Evolutionary conservation across 108 stramenopile species (phyloP), one percentile per base, ranked within the genome.

Genomic region (Nannochloropsis oceanica): DNA sequence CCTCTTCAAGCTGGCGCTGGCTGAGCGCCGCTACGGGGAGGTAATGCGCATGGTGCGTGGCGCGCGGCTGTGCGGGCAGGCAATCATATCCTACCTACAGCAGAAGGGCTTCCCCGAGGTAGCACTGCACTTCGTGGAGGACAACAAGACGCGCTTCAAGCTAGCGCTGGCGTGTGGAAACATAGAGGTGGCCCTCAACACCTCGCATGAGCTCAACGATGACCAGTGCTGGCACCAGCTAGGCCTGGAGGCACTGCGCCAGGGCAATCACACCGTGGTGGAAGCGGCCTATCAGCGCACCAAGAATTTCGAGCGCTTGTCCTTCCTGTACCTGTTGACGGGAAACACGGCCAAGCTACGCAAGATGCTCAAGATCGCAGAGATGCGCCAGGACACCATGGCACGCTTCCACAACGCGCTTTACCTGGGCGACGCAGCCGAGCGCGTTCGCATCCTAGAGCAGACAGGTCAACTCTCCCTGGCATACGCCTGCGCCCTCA

Each of bases 231-330:
- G 98, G 98, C 94, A 93, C 42, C 92, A 95, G 79, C 93, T 99
- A 22, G 98, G 96, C 34, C 92, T 90, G 50, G 98, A 97, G 91
- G 97, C 97, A 12, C 91, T 98, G 46, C 93, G 96, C 13, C 98
- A 97, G 89, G 98, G 98, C 80, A 97, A 98, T 84, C 94, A 96
- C 85, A 94, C 96, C 92, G 94, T 98, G 86, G 98, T 97, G 46
- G 97, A 98, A 88, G 97, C 97, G 97, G 95, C 96, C 50, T 98
- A 97, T 89, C 97, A 98, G 92, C 93, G 95, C 43, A 97, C 96
- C 84, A 97, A 97, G 87, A 96, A 98, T 92, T 96, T 97, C 83
- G 97, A 97, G 89, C 94, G 96, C 43, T 93, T 99, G 26, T 94
- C 94, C 81, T 99, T 99, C 91, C 92, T 99, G 87, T 98, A 98